These are phyloP conservation scores for Paramarasmius palmivorus DNA, from an alignment of 1,284 basidiomycete species.

Conservation along the genomic window DNA sequence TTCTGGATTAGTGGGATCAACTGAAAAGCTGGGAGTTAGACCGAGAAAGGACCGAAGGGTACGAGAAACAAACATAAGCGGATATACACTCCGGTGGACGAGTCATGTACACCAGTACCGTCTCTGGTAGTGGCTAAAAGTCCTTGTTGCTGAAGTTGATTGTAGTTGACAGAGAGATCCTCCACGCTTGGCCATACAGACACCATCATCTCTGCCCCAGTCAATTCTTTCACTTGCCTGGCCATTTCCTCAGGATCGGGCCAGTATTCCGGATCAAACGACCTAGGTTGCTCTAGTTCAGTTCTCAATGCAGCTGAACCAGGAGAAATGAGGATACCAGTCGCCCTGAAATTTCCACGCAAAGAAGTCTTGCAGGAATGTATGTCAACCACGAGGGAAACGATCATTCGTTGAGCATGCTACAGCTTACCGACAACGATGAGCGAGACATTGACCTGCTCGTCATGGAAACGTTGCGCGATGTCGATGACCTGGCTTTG, in stretches of 20 bases:
- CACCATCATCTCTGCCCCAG: constrained; percentile 46
- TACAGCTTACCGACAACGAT: constrained; percentile 33
- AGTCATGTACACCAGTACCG: constrained; percentile 39
- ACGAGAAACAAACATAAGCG: constrained; percentile 27
- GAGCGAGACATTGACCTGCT: constrained; percentile 38
- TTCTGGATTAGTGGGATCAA: constrained; percentile 33
- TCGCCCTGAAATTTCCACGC: constrained; percentile 44
- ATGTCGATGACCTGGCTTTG: constrained; percentile 37
- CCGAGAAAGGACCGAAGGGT: not conserved
- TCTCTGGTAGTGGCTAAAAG: constrained; percentile 39
- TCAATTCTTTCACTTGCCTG: constrained; percentile 36
- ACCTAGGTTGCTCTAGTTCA: constrained; percentile 22
- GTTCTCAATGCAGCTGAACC: not conserved
- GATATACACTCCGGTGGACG: constrained; percentile 41
- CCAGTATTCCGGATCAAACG: constrained; percentile 38
- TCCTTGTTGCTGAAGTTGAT: constrained; percentile 33
- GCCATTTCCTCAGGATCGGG: constrained; percentile 40
- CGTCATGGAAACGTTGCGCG: constrained; percentile 41
- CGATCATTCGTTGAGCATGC: not conserved
- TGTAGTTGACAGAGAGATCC: constrained; percentile 38
- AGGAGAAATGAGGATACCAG: constrained; percentile 26
- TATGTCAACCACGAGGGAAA: not conserved
- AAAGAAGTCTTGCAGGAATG: constrained; percentile 33
- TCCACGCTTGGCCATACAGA: constrained; percentile 44
- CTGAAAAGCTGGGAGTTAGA: constrained; percentile 6